Percentiles rank a stretch among this genome's conserved stretches.
These are phyloP conservation scores for Ceratobasidium sp. DNA, from an alignment of 1,284 basidiomycete species.

Conservation along the genomic window DNA sequence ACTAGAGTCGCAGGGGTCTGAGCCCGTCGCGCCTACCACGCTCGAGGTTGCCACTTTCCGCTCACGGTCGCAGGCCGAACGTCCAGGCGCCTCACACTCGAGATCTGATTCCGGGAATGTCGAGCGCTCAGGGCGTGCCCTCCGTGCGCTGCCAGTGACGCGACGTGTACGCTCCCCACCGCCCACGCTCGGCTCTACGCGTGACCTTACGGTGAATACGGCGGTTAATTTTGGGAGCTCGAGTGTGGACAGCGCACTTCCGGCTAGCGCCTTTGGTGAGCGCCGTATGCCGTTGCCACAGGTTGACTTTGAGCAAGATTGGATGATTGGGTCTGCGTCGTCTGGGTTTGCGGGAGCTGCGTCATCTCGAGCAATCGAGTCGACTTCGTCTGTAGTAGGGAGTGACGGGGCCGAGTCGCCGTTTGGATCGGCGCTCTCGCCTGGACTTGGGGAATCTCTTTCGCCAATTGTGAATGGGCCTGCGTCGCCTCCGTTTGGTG, in stretches of 20 bases:
- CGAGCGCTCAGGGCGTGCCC: not conserved
- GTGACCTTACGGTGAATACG: not conserved
- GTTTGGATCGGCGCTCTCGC: not conserved
- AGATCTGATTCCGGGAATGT: not conserved
- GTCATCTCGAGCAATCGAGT: not conserved
- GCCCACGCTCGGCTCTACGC: not conserved
- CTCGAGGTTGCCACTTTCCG: not conserved
- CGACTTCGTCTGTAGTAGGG: not conserved
- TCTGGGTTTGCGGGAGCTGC: too few species aligned
- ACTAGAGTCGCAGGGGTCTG: constrained; percentile 4
- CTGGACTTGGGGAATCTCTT: not conserved
- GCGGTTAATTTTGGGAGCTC: constrained; percentile 23
- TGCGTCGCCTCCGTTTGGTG: constrained; percentile 8
- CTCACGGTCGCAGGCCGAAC: not conserved
- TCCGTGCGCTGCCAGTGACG: constrained; percentile 14
- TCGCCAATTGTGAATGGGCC: constrained; percentile 15
- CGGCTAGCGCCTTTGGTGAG: not conserved
- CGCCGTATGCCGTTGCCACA: constrained; percentile 20
- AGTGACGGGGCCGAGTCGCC: not conserved
- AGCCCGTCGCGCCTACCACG: not conserved
- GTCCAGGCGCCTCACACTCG: not conserved
- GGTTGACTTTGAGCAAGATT: constrained; percentile 28
- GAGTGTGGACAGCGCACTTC: constrained; percentile 36
- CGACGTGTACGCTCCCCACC: constrained; percentile 4
- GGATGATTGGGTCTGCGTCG: not conserved